Evolutionary conservation across 495 filamentous ascomycete species (phyloP).

Genomic region (Penicillium simplicissimum): DNA sequence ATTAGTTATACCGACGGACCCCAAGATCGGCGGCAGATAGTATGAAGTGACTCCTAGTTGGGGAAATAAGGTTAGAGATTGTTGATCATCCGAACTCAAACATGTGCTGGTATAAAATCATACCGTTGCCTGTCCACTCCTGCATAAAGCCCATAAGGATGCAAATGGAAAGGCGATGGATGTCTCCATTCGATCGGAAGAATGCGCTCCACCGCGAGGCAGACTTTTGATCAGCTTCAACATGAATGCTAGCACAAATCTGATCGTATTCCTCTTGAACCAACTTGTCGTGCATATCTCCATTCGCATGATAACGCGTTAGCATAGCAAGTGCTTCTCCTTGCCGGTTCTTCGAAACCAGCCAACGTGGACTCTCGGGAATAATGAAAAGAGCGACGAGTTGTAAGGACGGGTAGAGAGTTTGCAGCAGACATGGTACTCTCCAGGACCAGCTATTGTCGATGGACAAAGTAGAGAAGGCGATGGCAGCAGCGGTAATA

Average conservation of each 20-base stretch:
- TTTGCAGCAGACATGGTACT: constrained; percentile 26
- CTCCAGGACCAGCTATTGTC: constrained; percentile 30
- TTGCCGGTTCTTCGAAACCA: constrained; percentile 41
- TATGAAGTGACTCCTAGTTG: constrained; percentile 56
- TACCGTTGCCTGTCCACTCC: constrained; percentile 69
- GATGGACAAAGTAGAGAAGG: constrained; percentile 23
- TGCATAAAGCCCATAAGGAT: constrained; percentile 58
- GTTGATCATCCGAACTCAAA: background rate
- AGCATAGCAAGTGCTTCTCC: constrained; percentile 44
- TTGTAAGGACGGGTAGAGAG: constrained; percentile 24
- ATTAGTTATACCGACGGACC: constrained; percentile 54
- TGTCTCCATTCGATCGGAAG: constrained; percentile 64
- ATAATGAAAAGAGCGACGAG: constrained; percentile 22
- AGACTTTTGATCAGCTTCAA: constrained; percentile 24
- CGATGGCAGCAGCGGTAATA: constrained; percentile 26
- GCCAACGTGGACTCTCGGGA: constrained; percentile 39
- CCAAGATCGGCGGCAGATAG: constrained; percentile 56
- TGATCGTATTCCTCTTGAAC: constrained; percentile 39
- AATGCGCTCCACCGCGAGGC: constrained; percentile 42
- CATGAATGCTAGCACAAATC: constrained; percentile 54
- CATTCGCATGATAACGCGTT: constrained; percentile 38
- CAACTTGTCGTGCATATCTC: constrained; percentile 23
- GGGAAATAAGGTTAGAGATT: background rate
- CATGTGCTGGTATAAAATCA: background rate
- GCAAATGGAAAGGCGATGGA: constrained; percentile 59